phyloP scores from a whole-genome alignment of 257 asterid species.

The Solanum peruvianum region DNA sequence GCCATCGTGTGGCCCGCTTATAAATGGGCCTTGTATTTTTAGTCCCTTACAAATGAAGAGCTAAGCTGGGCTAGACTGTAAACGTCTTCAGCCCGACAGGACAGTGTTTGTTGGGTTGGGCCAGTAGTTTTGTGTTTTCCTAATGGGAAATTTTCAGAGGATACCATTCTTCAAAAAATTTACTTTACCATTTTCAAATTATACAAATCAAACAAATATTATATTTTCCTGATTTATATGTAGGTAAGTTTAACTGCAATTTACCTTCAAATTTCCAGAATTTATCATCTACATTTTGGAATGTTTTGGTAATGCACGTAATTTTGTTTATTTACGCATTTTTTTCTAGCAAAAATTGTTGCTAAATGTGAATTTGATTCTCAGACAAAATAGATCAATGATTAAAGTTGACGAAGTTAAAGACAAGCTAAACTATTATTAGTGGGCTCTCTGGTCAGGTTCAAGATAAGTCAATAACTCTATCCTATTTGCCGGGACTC shows the following conservation, averaged over 20 bases:
- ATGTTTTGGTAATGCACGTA: background rate
- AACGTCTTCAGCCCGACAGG: background rate
- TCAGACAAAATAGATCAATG: background rate
- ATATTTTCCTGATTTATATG: background rate
- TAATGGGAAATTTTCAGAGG: background rate
- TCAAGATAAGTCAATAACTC: background rate
- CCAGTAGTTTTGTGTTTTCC: background rate
- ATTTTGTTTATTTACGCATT: background rate
- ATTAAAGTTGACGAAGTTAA: background rate
- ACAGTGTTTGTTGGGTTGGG: background rate
- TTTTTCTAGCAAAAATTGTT: background rate
- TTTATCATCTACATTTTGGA: background rate
- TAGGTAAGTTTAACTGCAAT: background rate
- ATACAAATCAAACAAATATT: background rate
- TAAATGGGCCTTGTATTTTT: background rate
- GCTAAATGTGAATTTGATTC: background rate
- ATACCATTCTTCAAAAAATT: background rate
- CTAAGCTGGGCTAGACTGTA: background rate
- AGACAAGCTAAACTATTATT: background rate
- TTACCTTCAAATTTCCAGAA: background rate
- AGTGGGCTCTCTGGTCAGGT: background rate
- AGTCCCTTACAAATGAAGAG: background rate
- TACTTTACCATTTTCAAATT: background rate
- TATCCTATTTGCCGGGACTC: background rate
- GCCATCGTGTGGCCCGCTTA: background rate